Base-by-base conservation (phyloP, 495 filamentous ascomycete genomes). In the Astrothelium subdiscretum region DNA sequence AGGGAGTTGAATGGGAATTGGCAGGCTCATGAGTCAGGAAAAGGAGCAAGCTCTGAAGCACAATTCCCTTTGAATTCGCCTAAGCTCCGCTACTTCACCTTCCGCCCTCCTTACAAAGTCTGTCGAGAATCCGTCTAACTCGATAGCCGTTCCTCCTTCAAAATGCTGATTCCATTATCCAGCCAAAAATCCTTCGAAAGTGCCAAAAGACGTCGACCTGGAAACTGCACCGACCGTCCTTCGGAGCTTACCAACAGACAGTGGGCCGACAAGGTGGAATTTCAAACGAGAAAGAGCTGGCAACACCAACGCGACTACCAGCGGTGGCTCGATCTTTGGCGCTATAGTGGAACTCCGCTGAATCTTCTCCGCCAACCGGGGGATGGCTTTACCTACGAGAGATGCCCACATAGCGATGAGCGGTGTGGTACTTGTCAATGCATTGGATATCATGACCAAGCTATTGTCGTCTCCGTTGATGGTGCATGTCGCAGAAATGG, bases 401-500 rank as follows among this genome's bases (percentile, higher is more conserved):
- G 32, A 13, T 38, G 32, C 32, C 32, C 13, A 6, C 13, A 38
- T 13, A 13, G 6, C 32, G 5, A 5, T 6, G 5, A 5, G 5
- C 32, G 13, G 13, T 38, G 32, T 13, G 32, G 32, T 6, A 38
- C 32, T 13, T 38, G 32, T 38, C 32, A 38, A 38, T 13, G 32
- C 32, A 5, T 38, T 38, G 32, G 32, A 38, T 38, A 38, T 13
- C 32, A 38, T 38, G 32, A 38, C 13, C 32, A 63, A 22, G 24
- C 26, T 31, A 31, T 63, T 31, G 22, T 58, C 32, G 40, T 63
- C 52, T 24, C 61, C 26, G 29, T 63, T 8, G 51, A 63, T 32
- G 52, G 51, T 18, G 61, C 61, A 8, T 63, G 61, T 31, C 48
- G 61, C 10, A 32, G 31, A 2, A 59, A 63, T 24, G 61, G 61